Base-by-base conservation (phyloP, 148 eudicot species). In the Drosera capensis region DNA sequence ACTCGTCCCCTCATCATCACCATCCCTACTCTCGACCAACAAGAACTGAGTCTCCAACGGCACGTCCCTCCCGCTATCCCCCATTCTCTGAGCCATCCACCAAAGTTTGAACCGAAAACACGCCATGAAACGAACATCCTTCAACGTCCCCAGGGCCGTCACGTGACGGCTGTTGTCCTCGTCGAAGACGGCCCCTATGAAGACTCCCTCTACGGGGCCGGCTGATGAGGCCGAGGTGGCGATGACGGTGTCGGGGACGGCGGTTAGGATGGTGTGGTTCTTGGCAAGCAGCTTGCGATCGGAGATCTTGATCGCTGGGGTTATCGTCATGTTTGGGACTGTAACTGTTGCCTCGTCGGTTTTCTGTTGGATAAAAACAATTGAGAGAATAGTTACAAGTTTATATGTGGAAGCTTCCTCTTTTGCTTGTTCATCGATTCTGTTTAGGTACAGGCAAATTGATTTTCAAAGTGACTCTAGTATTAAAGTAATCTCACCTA, bases 31-130 rank as follows among this genome's bases (percentile, higher is more conserved):
- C 54, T 83, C 85, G 0, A 84, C 54, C 63, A 84, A 60, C 36
- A 84, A 41, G 65, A 84, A 84, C 22, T 84, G 95, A 11, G 95
- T 84, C 60, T 84, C 95, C 5, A 80, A 20, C 3, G 95, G 95
- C 24, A 84, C 70, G 15, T 80, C 77, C 7, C 77, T 40, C 2
- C 82, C 90, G 22, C 49, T 52, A 47, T 70, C 68, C 0, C 95
- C 95, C 90, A 84, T 80, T 43, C 51, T 77, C 56, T 84, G 95
- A 17, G 90, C 71, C 90, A 84, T 77, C 95, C 94, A 83, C 94
- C 94, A 83, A 14, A 83, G 39, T 72, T 83, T 83, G 57, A 83
- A 83, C 54, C 94, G 48, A 36, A 83, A 83, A 38, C 81, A 73
- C 17, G 94, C 76, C 56, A 83, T 15, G 66, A 79, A 84, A 49